These are phyloP conservation scores for Yueomyces sinensis DNA, from an alignment of 805 yeast species.

Conservation along the genomic window DNA sequence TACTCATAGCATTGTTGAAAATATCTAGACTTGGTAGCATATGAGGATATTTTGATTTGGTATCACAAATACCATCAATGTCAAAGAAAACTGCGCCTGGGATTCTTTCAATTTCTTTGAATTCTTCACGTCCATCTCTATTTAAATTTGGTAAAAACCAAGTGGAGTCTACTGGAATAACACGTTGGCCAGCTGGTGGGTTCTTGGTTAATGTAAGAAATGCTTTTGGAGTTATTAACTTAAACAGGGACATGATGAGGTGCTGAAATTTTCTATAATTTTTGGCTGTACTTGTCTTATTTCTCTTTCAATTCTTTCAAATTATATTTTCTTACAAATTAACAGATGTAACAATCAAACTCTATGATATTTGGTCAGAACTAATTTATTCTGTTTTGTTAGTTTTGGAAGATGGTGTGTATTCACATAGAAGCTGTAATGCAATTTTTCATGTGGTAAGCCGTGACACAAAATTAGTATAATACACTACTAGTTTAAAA, in stretches of 20 bases:
- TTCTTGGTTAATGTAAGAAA: slow-evolving; percentile 10
- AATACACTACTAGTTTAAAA: too few species aligned
- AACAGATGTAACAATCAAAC: too few species aligned
- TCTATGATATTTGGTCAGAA: too few species aligned
- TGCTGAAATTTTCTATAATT: too few species aligned
- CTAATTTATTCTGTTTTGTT: too few species aligned
- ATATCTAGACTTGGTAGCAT: slow-evolving; percentile 61
- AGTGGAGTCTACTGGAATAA: slow-evolving; percentile 68
- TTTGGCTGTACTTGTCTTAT: too few species aligned
- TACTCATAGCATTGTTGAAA: slow-evolving; percentile 40
- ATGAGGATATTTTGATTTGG: slow-evolving; percentile 61
- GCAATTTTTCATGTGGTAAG: too few species aligned
- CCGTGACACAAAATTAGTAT: too few species aligned
- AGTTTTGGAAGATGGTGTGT: too few species aligned
- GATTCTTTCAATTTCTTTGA: slow-evolving; percentile 41
- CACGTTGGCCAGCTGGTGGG: slow-evolving; percentile 17
- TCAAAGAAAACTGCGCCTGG: slow-evolving; percentile 65
- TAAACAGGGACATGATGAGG: slow-evolving; percentile 18
- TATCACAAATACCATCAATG: slow-evolving; percentile 55
- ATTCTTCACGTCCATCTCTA: slow-evolving; percentile 44
- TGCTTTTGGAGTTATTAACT: slow-evolving; percentile 18
- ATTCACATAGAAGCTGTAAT: too few species aligned
- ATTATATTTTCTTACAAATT: too few species aligned
- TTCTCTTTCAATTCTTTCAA: neutral
- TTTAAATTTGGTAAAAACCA: slow-evolving; percentile 84